Evolutionary conservation across 2,329 filamentous ascomycete species (phyloP).

Genomic region (Metarhizium anisopliae): DNA sequence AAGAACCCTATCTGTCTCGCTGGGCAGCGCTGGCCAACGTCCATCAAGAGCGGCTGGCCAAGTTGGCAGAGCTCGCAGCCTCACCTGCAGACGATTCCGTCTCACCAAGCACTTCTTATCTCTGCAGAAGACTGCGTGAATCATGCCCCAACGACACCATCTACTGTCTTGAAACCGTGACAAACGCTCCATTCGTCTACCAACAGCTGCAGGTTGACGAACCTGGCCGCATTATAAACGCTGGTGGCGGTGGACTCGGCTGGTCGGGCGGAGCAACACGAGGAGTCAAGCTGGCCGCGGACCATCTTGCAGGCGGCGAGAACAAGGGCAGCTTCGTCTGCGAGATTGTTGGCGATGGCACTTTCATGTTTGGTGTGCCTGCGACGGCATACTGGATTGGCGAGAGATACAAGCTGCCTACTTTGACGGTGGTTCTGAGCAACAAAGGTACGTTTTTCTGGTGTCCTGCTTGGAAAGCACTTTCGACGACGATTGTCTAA

Average conservation of each 20-base stretch:
- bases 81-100: constrained; percentile 49
- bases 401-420: constrained; percentile 42
- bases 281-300: constrained; percentile 64
- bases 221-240: constrained; percentile 72
- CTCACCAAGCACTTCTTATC: constrained; percentile 26
- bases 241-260: constrained; percentile 69
- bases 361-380: constrained; percentile 45
- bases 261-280: constrained; percentile 71
- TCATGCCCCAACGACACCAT: constrained; percentile 46
- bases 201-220: constrained; percentile 61
- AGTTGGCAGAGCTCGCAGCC: constrained; percentile 46
- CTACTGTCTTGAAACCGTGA: constrained; percentile 72
- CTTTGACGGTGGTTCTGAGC: constrained; percentile 47
- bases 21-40: constrained; percentile 32
- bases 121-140: constrained; percentile 21
- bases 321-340: constrained; percentile 42
- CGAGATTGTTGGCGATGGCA: constrained; percentile 49
- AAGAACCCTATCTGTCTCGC: too few relatives aligned
- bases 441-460: constrained; percentile 35
- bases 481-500: too few relatives aligned
- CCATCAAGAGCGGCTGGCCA: constrained; percentile 44
- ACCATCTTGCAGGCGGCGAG: constrained; percentile 23
- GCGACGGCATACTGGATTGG: constrained; percentile 49
- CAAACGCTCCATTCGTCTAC: constrained; percentile 55
- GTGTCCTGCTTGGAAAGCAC: too few relatives aligned